phyloP scores from a whole-genome alignment of 768 basidiomycete species.

The Sporobolomyces roseus region DNA sequence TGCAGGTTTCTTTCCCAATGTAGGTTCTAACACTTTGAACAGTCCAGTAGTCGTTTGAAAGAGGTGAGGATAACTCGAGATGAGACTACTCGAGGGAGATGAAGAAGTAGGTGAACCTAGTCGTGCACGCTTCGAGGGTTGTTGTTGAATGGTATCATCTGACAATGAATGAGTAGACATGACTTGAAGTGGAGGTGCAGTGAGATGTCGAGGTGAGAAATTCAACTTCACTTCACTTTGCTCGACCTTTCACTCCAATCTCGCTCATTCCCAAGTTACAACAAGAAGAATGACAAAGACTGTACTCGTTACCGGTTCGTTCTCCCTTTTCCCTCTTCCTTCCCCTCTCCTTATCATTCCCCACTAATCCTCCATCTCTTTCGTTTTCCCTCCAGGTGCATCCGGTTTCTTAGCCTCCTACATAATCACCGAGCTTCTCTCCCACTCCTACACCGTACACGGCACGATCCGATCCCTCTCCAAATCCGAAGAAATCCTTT shows the following conservation, averaged over 20 bases:
- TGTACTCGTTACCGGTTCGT: constrained; percentile 35
- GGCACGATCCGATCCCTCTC: constrained; percentile 23
- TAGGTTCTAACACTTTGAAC: constrained; percentile 9
- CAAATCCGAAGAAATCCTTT: constrained; percentile 10
- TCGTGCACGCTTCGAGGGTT: constrained; percentile 11
- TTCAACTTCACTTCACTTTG: neutral
- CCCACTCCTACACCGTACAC: constrained; percentile 19
- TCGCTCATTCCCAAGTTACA: neutral
- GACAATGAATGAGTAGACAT: constrained; percentile 6
- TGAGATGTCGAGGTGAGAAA: neutral
- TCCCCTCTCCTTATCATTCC: neutral
- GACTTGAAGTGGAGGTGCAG: neutral
- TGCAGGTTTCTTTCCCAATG: constrained; percentile 19
- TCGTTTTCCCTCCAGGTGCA: constrained; percentile 10
- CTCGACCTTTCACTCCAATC: neutral
- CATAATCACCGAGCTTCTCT: constrained; percentile 37
- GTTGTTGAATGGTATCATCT: neutral
- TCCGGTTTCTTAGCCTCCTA: constrained; percentile 35
- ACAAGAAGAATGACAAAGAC: constrained; percentile 5
- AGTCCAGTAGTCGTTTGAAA: constrained; percentile 5
- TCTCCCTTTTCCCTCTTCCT: neutral
- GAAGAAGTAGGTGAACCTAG: neutral
- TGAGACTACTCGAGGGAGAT: too few relatives aligned
- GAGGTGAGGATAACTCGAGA: neutral
- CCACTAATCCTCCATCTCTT: neutral